These are phyloP conservation scores for Hyparrhenia diplandra DNA, from an alignment of 176 grass and related monocot genomes.

Conservation along the genomic window DNA sequence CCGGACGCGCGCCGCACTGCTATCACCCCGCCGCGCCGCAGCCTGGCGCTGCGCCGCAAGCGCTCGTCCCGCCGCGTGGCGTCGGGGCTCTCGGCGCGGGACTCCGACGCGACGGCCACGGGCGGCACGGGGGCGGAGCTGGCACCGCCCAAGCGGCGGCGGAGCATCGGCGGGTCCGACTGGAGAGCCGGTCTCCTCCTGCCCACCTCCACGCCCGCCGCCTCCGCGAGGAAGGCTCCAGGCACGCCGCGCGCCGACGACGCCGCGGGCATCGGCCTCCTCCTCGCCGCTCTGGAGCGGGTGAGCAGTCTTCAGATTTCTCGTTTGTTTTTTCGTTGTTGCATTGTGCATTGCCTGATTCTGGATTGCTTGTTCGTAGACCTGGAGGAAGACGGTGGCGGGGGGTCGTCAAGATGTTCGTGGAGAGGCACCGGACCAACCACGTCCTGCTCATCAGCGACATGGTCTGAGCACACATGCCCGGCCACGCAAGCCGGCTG, in stretches of 20 bases:
- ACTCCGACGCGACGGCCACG: constrained; percentile 14
- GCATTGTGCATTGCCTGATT: neutral
- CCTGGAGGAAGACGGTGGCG: constrained; percentile 87
- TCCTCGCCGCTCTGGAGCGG: constrained; percentile 77
- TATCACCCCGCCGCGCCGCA: constrained; percentile 9
- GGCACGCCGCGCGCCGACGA: constrained; percentile 47
- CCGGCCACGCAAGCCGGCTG: neutral
- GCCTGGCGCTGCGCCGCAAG: constrained; percentile 58
- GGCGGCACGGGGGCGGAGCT: neutral
- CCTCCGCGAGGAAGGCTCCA: constrained; percentile 31
- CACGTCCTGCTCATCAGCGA: constrained; percentile 86
- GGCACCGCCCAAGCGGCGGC: constrained; percentile 39
- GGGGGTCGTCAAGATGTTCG: constrained; percentile 90
- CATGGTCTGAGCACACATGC: constrained; percentile 59
- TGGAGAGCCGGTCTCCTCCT: constrained; percentile 77
- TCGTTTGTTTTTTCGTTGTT: neutral
- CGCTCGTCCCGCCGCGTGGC: constrained; percentile 70
- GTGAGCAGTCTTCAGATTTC: constrained; percentile 7
- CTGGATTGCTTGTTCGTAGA: constrained; percentile 20
- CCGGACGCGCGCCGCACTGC: constrained; percentile 27
- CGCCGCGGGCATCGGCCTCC: constrained; percentile 44
- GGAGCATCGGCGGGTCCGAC: constrained; percentile 61
- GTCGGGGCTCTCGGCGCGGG: constrained; percentile 73
- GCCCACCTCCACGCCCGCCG: constrained; percentile 12
- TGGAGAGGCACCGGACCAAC: constrained; percentile 67